A percentile compares a stretch with the other conserved stretches of the same genome.
These are phyloP conservation scores for Podaxis sp. DNA, from an alignment of 768 basidiomycete genomes.

Conservation along the genomic window DNA sequence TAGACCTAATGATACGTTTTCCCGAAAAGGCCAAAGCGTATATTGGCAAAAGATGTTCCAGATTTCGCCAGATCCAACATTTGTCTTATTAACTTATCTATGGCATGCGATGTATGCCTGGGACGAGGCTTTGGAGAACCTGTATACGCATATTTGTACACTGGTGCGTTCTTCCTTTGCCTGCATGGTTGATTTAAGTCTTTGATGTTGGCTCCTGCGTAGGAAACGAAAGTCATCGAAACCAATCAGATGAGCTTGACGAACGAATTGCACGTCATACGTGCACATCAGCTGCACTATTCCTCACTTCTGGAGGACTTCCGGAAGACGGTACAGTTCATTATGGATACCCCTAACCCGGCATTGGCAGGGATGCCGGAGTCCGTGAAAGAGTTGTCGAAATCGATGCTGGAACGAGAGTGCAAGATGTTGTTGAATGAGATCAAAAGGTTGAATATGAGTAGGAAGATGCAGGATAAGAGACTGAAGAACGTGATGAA, in stretches of 20 bases:
- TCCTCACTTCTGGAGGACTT: conserved; percentile 44
- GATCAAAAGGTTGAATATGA: conserved; percentile 37
- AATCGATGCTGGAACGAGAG: conserved; percentile 29
- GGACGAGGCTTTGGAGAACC: conserved; percentile 52
- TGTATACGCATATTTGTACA: conserved; percentile 45
- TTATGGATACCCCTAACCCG: conserved; percentile 37
- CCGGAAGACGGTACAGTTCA: conserved; percentile 39
- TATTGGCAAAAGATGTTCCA: conserved; percentile 42
- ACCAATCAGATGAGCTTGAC: conserved; percentile 39
- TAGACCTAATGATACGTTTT: neutral
- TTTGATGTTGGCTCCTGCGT: neutral
- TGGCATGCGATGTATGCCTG: conserved; percentile 62
- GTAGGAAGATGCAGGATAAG: conserved; percentile 29
- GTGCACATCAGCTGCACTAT: conserved; percentile 50
- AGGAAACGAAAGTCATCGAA: conserved; percentile 45
- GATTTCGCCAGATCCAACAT: conserved; percentile 47
- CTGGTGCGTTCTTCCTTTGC: conserved; percentile 31
- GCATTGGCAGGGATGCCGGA: conserved; percentile 19
- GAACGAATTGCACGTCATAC: conserved; percentile 46
- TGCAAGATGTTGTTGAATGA: conserved; percentile 35
- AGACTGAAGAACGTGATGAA: conserved; percentile 40
- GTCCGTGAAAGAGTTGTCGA: conserved; percentile 3
- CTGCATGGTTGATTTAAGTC: neutral
- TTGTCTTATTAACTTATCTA: conserved; percentile 45
- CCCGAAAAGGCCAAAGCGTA: conserved; percentile 32